Evolutionary conservation across 2,329 filamentous ascomycete genomes (phyloP), one percentile per base, ranked within the genome.

Genomic region (Mycosphaerelloides madeirae): DNA sequence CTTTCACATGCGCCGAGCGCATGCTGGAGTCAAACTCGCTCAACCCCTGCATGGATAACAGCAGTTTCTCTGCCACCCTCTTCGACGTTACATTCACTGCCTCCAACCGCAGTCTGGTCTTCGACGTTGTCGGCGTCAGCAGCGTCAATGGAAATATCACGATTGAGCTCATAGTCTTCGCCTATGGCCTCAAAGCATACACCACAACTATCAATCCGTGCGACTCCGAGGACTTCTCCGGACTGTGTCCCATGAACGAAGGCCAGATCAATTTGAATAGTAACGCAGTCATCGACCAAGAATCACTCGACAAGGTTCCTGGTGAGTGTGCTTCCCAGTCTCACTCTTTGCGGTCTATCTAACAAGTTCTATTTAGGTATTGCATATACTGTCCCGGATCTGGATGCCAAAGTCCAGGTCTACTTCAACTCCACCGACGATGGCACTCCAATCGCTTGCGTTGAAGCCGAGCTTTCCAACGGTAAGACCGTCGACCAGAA

Each of bases 161-260:
- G 29, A 90, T 93, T 56, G 82, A 89, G 53, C 63, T 95, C 46
- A 69, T 81, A 48, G 78, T 95, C 56, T 78, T 83, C 48, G 90
- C 87, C 40, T 97, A 96, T 64, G 91, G 91, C 41, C 88, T 85
- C 67, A 72, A 78, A 29, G 80, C 87, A 54, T 68, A 91, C 56
- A 77, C 76, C 51, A 69, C 79, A 55, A 79, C 71, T 3, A 66
- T 96, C 55, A 74, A 95, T 62, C 91, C 91, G 35, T 97, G 91
- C 73, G 69, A 78, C 20, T 71, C 75, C 45, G 74, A 79, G 52
- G 66, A 75, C 28, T 74, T 94, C 50, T 68, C 75, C 48, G 87
- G 88, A 65, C 78, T 96, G 60, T 97, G 91, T 68, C 90, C 90
- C 46, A 95, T 96, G 89, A 85, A 81, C 52, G 80, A 87, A 7